phyloP scores from a whole-genome alignment of 73 alveolate genomes.

The Tetrahymena elliotti region DNA sequence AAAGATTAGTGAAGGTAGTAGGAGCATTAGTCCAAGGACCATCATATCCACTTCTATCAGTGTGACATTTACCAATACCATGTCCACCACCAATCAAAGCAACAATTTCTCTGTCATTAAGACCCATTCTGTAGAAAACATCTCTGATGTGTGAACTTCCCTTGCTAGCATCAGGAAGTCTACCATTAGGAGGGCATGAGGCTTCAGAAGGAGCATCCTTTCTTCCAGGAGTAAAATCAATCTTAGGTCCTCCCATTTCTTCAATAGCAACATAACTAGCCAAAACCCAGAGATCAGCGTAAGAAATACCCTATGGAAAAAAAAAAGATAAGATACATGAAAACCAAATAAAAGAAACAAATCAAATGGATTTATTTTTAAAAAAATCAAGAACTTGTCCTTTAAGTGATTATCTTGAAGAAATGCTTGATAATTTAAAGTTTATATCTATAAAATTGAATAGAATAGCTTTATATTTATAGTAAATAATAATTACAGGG shows the following conservation, averaged over 20 bases:
- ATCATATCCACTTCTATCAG: conserved; percentile 43
- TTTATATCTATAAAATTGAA: too few species aligned
- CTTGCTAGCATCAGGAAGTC: conserved; percentile 31
- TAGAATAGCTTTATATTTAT: not conserved
- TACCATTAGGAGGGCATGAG: conserved; percentile 28
- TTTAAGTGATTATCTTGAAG: not conserved
- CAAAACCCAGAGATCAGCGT: conserved; percentile 45
- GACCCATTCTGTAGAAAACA: conserved; percentile 48
- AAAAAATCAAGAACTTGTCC: not conserved
- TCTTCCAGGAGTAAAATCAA: conserved; percentile 35
- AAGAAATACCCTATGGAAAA: conserved; percentile 8
- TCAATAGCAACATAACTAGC: conserved; percentile 44
- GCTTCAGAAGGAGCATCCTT: conserved; percentile 21
- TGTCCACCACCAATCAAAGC: conserved; percentile 59
- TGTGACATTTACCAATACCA: conserved; percentile 43
- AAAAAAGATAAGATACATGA: not conserved
- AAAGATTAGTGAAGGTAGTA: not conserved
- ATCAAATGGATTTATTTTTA: not conserved
- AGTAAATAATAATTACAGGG: not conserved
- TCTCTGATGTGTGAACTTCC: conserved; percentile 39
- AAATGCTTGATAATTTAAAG: too few species aligned
- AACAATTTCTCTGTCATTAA: conserved; percentile 53
- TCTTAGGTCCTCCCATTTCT: conserved; percentile 34
- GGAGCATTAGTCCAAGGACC: conserved; percentile 46
- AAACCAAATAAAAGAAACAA: not conserved